Evolutionary conservation across 352 stramenopile species (phyloP).

Genomic region (Phytophthora capsici): DNA sequence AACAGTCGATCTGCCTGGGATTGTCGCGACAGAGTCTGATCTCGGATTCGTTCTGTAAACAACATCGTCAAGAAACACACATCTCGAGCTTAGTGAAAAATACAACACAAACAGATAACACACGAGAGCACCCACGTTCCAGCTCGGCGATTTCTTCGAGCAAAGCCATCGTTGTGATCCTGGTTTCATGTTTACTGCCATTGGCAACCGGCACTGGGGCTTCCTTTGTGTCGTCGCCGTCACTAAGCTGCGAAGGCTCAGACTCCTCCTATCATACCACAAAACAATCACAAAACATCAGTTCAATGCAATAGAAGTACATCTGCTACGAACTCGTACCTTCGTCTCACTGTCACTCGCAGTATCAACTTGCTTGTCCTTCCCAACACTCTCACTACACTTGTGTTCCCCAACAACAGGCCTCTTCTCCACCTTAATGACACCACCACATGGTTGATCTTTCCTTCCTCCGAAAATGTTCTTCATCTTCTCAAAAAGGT

Average conservation of each 20-base stretch:
- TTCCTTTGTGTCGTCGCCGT: conserved; percentile 6
- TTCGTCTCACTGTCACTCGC: conserved; percentile 11
- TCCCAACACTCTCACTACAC: not conserved
- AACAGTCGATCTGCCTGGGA: conserved; percentile 46
- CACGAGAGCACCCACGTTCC: conserved; percentile 33
- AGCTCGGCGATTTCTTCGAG: conserved; percentile 58
- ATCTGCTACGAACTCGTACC: not conserved
- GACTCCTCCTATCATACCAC: conserved; percentile 16
- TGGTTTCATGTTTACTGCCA: conserved; percentile 7
- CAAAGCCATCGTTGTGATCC: conserved; percentile 21
- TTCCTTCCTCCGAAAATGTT: conserved; percentile 36
- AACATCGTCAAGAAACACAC: not conserved
- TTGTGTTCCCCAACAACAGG: not conserved
- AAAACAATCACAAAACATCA: not conserved
- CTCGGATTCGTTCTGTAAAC: conserved; percentile 42
- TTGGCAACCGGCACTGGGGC: not conserved
- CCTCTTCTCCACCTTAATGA: conserved; percentile 16
- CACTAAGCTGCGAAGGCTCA: not conserved
- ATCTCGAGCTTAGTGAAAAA: not conserved
- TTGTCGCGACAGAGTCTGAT: conserved; percentile 47
- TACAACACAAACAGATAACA: not conserved
- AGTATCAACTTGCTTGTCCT: not conserved
- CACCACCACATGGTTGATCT: conserved; percentile 1
- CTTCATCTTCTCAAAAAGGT: conserved; percentile 42
- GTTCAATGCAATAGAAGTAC: not conserved